These are phyloP conservation scores for Magnaporthiopsis incrustans DNA, from an alignment of 2,329 filamentous ascomycete genomes.

Conservation along the genomic window DNA sequence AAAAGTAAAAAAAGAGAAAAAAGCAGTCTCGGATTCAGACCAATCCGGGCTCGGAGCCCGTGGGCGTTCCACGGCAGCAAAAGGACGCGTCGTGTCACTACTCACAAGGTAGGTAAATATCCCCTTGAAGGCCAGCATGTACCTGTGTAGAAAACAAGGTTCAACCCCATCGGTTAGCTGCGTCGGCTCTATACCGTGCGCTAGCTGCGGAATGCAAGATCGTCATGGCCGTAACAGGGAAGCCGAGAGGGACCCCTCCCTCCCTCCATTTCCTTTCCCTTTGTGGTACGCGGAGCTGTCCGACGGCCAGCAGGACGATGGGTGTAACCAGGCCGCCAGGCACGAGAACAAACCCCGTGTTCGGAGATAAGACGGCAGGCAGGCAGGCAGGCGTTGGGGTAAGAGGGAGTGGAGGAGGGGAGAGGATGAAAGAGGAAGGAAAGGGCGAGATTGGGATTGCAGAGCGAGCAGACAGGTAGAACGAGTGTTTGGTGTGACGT, in stretches of 20 bases:
- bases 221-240: conserved; percentile 8
- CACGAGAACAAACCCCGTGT: too few relatives aligned
- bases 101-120: conserved; percentile 82
- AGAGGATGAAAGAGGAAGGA: neutral
- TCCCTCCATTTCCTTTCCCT: neutral
- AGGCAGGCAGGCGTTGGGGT: neutral
- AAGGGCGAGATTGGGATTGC: neutral
- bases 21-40: conserved; percentile 14
- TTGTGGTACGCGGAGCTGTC: neutral
- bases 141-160: conserved; percentile 36
- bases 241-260: conserved; percentile 18
- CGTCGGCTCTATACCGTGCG: conserved; percentile 14
- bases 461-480: too few relatives aligned
- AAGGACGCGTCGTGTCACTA: conserved; percentile 12
- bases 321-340: neutral
- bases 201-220: neutral
- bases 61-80: neutral
- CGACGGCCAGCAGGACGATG: neutral
- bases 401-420: conserved; percentile 6
- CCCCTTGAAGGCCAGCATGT: conserved; percentile 70
- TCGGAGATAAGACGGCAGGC: neutral
- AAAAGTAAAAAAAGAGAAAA: neutral
- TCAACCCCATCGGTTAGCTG: conserved; percentile 20
- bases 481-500: too few relatives aligned
- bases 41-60: conserved; percentile 15